Conservation (phyloP, 768 basidiomycete genomes). For the Phylloporus arenicola region DNA sequence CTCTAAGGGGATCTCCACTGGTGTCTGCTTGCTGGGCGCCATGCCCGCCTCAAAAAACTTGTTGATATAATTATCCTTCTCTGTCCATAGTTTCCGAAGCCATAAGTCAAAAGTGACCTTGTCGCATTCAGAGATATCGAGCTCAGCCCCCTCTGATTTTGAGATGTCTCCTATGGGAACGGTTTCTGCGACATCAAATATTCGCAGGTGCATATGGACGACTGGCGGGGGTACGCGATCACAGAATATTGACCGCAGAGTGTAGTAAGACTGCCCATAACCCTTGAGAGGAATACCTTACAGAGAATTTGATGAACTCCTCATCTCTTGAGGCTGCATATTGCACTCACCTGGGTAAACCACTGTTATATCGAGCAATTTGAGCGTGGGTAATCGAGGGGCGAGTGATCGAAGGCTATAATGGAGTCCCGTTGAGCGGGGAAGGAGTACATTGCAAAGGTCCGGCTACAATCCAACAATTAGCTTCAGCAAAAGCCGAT, state of each 20-base stretch:
- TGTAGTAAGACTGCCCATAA: slow-evolving; percentile 87
- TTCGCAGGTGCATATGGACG: slow-evolving; percentile 82
- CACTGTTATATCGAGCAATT: slow-evolving; percentile 86
- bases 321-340: not conserved
- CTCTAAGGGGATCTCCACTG: slow-evolving; percentile 54
- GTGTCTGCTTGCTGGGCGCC: slow-evolving; percentile 33
- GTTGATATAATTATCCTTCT: slow-evolving; percentile 80
- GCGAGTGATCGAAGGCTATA: slow-evolving; percentile 78
- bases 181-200: slow-evolving; percentile 61
- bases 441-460: slow-evolving; percentile 75
- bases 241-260: slow-evolving; percentile 82
- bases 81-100: slow-evolving; percentile 75
- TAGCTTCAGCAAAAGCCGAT: slow-evolving; percentile 8
- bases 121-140: slow-evolving; percentile 53
- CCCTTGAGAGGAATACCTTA: slow-evolving; percentile 70
- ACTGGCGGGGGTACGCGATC: slow-evolving; percentile 75
- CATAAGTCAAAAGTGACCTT: slow-evolving; percentile 72
- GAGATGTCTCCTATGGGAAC: slow-evolving; percentile 67
- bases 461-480: slow-evolving; percentile 51
- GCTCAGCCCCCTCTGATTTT: slow-evolving; percentile 32
- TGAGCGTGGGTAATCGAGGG: slow-evolving; percentile 69
- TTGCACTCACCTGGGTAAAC: slow-evolving; percentile 71
- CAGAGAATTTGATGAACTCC: not conserved
- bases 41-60: slow-evolving; percentile 51
- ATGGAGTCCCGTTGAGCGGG: slow-evolving; percentile 87